Evolutionary conservation across 139 green algal genomes (phyloP).

Genomic region (Closterium sp.): DNA sequence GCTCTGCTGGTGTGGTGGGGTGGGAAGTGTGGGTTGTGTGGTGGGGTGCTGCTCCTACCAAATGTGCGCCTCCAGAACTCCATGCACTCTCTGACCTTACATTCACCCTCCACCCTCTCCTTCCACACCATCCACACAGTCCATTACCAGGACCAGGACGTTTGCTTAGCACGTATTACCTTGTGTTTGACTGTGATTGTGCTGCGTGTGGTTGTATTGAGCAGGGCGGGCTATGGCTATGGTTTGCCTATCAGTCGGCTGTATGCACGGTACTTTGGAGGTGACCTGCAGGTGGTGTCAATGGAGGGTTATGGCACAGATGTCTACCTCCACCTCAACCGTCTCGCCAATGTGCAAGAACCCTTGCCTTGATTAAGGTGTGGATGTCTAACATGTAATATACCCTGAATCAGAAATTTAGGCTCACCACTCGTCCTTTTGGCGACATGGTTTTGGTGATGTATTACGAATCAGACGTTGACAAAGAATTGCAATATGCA

Average conservation of each 20-base stretch:
- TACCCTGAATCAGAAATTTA: neutral
- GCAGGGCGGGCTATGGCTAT: conserved; percentile 89
- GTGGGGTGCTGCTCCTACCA: too few species aligned
- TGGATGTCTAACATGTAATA: neutral
- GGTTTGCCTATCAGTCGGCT: conserved; percentile 86
- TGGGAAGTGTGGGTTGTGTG: neutral
- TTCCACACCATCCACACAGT: neutral
- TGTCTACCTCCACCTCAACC: conserved; percentile 95
- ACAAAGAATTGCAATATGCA: too few species aligned
- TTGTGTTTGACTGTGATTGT: neutral
- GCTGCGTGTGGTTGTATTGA: neutral
- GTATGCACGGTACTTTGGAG: conserved; percentile 89
- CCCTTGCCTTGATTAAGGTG: conserved; percentile 76
- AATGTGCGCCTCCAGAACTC: too few species aligned
- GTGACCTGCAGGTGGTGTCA: conserved; percentile 92
- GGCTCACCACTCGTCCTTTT: neutral
- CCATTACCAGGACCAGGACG: too few species aligned
- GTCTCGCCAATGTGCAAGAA: conserved; percentile 90
- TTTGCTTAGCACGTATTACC: too few species aligned
- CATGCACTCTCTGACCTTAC: too few species aligned
- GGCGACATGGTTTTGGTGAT: neutral
- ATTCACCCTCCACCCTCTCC: neutral
- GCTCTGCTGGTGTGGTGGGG: neutral
- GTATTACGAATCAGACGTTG: too few species aligned
- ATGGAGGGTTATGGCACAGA: conserved; percentile 98